A percentile compares a stretch with the other conserved stretches of the same genome.
phyloP scores from a whole-genome alignment of 2,329 filamentous ascomycete species.

The Penicillium nordicum region DNA sequence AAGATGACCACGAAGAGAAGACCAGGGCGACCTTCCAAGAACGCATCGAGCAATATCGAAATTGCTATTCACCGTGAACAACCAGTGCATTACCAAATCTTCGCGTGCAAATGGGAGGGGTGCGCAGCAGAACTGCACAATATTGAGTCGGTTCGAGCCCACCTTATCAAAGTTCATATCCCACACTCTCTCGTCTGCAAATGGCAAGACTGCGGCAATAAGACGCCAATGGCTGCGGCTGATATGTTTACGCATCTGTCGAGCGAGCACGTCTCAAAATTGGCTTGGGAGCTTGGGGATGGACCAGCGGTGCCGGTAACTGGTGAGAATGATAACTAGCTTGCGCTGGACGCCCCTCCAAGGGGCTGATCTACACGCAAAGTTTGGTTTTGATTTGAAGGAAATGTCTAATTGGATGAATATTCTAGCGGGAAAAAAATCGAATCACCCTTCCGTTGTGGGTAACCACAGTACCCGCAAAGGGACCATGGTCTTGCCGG shows the following conservation, averaged over 20 bases:
- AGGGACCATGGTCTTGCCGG: conserved; percentile 37
- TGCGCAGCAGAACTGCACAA: conserved; percentile 62
- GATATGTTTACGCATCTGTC: conserved; percentile 53
- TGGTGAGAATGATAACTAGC: conserved; percentile 49
- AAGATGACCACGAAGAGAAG: conserved; percentile 13
- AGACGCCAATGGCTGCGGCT: conserved; percentile 24
- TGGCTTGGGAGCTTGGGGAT: conserved; percentile 60
- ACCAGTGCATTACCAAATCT: conserved; percentile 40
- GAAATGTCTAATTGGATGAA: conserved; percentile 14
- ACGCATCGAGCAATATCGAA: conserved; percentile 15
- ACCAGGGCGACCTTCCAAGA: conserved; percentile 21
- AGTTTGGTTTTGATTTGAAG: conserved; percentile 4
- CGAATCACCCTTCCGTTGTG: neutral
- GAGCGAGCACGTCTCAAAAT: conserved; percentile 49
- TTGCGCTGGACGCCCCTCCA: neutral
- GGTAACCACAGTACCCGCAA: conserved; percentile 13
- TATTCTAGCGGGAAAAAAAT: conserved; percentile 9
- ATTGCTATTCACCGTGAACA: conserved; percentile 18
- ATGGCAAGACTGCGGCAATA: conserved; percentile 25
- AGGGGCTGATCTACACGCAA: conserved; percentile 22
- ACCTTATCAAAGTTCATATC: conserved; percentile 56
- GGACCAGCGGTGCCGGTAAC: conserved; percentile 54
- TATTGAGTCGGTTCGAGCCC: conserved; percentile 56
- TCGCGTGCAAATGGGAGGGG: conserved; percentile 56
- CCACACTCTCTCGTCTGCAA: conserved; percentile 28